Base-by-base conservation (phyloP, 2,329 filamentous ascomycete species). In the Diaporthe sp. region DNA sequence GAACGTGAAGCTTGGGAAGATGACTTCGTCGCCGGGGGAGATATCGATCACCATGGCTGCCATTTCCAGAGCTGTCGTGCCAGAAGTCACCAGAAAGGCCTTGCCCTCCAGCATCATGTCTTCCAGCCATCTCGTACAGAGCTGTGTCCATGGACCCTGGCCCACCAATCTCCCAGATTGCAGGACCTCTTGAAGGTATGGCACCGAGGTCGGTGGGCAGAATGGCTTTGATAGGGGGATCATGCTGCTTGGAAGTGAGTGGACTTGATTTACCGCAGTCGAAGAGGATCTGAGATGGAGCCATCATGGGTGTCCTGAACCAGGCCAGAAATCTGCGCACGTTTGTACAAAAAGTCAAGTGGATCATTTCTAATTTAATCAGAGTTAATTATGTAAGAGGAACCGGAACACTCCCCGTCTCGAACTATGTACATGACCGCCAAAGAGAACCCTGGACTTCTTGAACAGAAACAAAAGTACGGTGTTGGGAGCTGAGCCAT, bases 21-120 rank as follows among this genome's bases (percentile, higher is more conserved):
- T 53, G 49, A 53, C 49, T 25, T 53, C 49, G 49, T 53, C 49
- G 49, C 49, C 49, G 22, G 49, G 49, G 12, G 22, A 25, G 8
- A 53, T 53, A 53, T 53, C 22, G 22, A 53, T 6, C 22, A 53
- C 49, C 49, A 53, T 53, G 49, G 49, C 49, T 53, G 49, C 49
- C 49, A 53, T 53, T n/a, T 53, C 49, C 49, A 53, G n/a, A 25
- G 49, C 49, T 53, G 49, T 25, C 9, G 49, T 53, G n/a, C 49
- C 49, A 6, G 49, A 53, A 53, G 49, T 25, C 49, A 53, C 49
- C 49, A 53, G 49, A 25, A 53, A 53, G 1, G 49, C 49, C 49
- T 53, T 53, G 49, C 49, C 49, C 49, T 53, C 49, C 49, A 53
- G 22, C 49, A 53, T 53, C 49, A 53, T 53, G n/a, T 53, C n/a